Evolutionary conservation across 768 basidiomycete genomes (phyloP).

Genomic region (Tylopilus subfusipes): DNA sequence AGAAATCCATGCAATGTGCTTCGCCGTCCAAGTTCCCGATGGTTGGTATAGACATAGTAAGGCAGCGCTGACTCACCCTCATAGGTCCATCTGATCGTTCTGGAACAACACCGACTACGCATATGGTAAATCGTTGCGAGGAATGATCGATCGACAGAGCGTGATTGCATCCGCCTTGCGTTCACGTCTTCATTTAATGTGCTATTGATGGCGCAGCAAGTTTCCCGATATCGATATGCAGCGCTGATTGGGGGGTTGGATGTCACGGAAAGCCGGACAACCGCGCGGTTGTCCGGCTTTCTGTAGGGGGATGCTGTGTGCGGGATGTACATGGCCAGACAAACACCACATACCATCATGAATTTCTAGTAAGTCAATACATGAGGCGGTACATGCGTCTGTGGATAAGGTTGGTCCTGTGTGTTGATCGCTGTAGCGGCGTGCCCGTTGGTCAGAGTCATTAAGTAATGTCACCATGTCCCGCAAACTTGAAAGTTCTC

Average conservation of each 20-base stretch:
- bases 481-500: slow-evolving; percentile 51
- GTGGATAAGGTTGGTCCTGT: neutral
- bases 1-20: too few species aligned
- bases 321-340: slow-evolving; percentile 37
- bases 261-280: too few species aligned
- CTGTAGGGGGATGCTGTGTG: too few species aligned
- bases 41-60: too few species aligned
- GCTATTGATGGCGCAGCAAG: slow-evolving; percentile 22
- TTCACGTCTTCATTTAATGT: slow-evolving; percentile 40
- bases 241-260: neutral
- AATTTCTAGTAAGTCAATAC: slow-evolving; percentile 30
- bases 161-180: neutral
- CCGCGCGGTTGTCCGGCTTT: too few species aligned
- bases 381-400: slow-evolving; percentile 23
- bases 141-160: neutral
- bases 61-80: too few species aligned
- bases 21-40: too few species aligned
- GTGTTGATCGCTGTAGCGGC: too few species aligned
- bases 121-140: slow-evolving; percentile 35
- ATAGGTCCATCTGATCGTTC: slow-evolving; percentile 34
- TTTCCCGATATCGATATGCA: too few species aligned
- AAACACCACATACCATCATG: slow-evolving; percentile 34
- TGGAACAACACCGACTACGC: slow-evolving; percentile 51
- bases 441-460: too few species aligned
- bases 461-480: slow-evolving; percentile 58